Conservation (phyloP, 208 protist species). For the Blechomonas ayalai region DNA sequence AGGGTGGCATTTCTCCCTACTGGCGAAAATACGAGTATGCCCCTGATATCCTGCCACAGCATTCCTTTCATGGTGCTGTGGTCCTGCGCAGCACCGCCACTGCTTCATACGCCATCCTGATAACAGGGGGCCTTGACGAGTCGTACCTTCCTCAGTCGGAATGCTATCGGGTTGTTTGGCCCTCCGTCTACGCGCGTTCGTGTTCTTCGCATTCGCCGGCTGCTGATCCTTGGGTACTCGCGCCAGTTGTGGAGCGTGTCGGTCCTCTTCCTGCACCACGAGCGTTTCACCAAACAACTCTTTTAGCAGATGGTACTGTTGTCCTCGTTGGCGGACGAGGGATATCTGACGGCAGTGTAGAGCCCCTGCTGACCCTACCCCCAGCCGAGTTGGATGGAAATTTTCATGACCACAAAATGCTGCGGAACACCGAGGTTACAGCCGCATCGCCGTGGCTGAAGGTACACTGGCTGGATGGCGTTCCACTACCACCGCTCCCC, state of each 20-base stretch:
- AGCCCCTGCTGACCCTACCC: constrained; percentile 12
- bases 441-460: constrained; percentile 10
- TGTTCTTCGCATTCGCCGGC: neutral
- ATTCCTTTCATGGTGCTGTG: too few species aligned
- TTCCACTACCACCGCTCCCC: constrained; percentile 6
- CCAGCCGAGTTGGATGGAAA: constrained; percentile 7
- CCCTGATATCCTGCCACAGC: too few species aligned
- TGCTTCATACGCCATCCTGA: constrained; percentile 16
- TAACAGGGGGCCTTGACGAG: constrained; percentile 57
- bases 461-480: constrained; percentile 2
- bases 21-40: too few species aligned
- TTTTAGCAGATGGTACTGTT: constrained; percentile 42
- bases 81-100: too few species aligned
- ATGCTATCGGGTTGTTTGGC: constrained; percentile 49
- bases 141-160: constrained; percentile 30
- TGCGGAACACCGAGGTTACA: neutral
- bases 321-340: constrained; percentile 49
- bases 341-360: constrained; percentile 15
- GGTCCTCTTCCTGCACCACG: constrained; percentile 34
- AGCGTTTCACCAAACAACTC: constrained; percentile 44
- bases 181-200: constrained; percentile 1
- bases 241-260: neutral
- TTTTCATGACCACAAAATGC: constrained; percentile 9
- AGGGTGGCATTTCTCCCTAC: too few species aligned
- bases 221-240: neutral